Evolutionary conservation across 2,329 filamentous ascomycete genomes (phyloP).

Genomic region (Colletotrichum tropicicola): DNA sequence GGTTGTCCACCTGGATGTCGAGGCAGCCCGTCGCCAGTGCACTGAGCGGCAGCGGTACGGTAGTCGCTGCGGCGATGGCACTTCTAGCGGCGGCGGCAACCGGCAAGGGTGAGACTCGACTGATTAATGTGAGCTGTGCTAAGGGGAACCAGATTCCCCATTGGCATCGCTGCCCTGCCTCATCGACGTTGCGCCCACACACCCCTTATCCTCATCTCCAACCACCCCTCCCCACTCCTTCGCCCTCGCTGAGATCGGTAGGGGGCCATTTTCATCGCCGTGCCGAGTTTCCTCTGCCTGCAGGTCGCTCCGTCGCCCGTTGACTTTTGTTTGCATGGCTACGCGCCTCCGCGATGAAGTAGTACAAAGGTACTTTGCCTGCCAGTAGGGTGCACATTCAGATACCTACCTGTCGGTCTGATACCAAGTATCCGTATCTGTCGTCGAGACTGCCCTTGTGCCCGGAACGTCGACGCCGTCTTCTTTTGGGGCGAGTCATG

Average conservation of each 20-base stretch:
- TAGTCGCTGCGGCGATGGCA: constrained; percentile 3
- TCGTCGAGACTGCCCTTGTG: background rate
- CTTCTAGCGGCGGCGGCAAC: constrained; percentile 18
- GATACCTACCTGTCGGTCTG: constrained; percentile 1
- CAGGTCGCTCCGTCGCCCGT: background rate
- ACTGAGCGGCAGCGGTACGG: background rate
- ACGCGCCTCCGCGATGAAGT: background rate
- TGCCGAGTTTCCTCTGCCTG: background rate
- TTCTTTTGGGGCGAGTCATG: constrained; percentile 24
- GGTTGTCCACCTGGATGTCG: too few relatives aligned
- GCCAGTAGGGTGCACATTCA: too few relatives aligned
- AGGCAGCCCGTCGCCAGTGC: too few relatives aligned
- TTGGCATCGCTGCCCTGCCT: constrained; percentile 12
- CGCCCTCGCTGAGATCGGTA: background rate
- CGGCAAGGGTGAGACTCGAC: constrained; percentile 14
- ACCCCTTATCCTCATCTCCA: background rate
- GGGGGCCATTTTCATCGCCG: constrained; percentile 1
- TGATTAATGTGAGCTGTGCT: background rate
- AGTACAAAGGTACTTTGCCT: background rate
- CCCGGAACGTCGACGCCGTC: background rate
- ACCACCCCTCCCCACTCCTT: background rate
- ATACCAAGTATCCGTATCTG: background rate
- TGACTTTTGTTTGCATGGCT: background rate
- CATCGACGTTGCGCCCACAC: constrained; percentile 13
- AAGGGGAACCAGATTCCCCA: constrained; percentile 4